A percentile compares a stretch with the other conserved stretches of the same genome.
Evolutionary conservation across 768 basidiomycete genomes (phyloP).

Genomic region (Lactifluus piperatus): DNA sequence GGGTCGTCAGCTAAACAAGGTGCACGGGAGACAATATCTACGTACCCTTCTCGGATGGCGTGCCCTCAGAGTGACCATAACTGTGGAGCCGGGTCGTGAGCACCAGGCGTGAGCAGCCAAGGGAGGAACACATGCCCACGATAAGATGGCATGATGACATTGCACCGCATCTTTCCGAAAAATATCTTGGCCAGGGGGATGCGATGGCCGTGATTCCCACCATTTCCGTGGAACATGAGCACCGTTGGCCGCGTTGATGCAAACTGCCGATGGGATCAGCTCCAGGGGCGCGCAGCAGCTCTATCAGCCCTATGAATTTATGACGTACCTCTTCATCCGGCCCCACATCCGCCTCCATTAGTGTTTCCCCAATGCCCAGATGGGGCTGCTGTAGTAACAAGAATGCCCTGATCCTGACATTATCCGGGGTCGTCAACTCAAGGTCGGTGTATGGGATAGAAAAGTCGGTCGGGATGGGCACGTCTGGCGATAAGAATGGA

Average conservation of each 20-base stretch:
- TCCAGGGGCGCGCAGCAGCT: neutral
- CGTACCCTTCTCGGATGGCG: constrained; percentile 75
- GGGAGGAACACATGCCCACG: constrained; percentile 51
- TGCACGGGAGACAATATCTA: neutral
- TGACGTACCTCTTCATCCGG: constrained; percentile 48
- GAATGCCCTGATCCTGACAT: constrained; percentile 65
- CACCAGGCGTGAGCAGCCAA: neutral
- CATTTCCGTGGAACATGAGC: constrained; percentile 91
- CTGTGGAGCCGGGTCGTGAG: constrained; percentile 31
- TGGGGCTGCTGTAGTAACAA: constrained; percentile 57
- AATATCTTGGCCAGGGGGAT: constrained; percentile 83
- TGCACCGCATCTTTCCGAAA: constrained; percentile 75
- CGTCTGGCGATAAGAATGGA: constrained; percentile 38
- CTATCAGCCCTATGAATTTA: neutral
- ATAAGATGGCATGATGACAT: constrained; percentile 92
- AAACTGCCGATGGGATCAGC: constrained; percentile 26
- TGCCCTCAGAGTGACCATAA: constrained; percentile 84
- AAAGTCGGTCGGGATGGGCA: constrained; percentile 59
- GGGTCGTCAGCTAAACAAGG: neutral
- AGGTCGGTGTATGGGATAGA: constrained; percentile 72
- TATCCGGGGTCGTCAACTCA: constrained; percentile 62
- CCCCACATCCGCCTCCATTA: constrained; percentile 29
- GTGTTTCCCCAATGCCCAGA: constrained; percentile 28
- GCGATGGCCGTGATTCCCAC: constrained; percentile 81
- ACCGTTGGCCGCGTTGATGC: constrained; percentile 64